These are phyloP conservation scores for Aspergillus leporis DNA, from an alignment of 495 filamentous ascomycete species.

Conservation along the genomic window DNA sequence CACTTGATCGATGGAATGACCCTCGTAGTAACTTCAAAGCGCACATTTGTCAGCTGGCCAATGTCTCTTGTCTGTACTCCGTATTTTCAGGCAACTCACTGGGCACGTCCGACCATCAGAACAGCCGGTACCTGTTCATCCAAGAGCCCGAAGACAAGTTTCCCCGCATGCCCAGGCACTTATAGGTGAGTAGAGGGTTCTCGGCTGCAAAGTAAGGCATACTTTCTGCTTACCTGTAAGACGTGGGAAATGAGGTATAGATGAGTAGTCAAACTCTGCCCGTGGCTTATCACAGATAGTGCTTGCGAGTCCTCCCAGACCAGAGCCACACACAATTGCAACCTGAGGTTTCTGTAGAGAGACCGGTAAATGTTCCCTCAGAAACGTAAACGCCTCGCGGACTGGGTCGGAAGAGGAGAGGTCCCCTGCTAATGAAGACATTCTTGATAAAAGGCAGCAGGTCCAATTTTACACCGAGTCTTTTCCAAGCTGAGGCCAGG, in stretches of 20 bases:
- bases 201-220: not conserved
- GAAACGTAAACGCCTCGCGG: constrained; percentile 38
- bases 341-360: constrained; percentile 54
- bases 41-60: not conserved
- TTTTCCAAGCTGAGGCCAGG: not conserved
- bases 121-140: constrained; percentile 59
- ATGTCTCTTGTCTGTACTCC: not conserved
- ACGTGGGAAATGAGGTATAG: constrained; percentile 66
- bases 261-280: constrained; percentile 59
- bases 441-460: constrained; percentile 1
- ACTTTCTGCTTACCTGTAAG: constrained; percentile 56
- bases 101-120: constrained; percentile 71
- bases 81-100: constrained; percentile 44
- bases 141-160: constrained; percentile 69
- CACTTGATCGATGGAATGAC: constrained; percentile 65
- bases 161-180: constrained; percentile 74
- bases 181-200: constrained; percentile 1
- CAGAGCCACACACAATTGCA: constrained; percentile 75
- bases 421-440: constrained; percentile 15
- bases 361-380: constrained; percentile 43
- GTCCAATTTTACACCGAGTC: not conserved
- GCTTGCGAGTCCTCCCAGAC: constrained; percentile 65
- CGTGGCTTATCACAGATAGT: constrained; percentile 54
- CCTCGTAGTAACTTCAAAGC: constrained; percentile 69
- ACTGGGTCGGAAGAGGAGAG: constrained; percentile 35